Conservation (phyloP, 2,329 filamentous ascomycete genomes). For the Cladosporium sp. region DNA sequence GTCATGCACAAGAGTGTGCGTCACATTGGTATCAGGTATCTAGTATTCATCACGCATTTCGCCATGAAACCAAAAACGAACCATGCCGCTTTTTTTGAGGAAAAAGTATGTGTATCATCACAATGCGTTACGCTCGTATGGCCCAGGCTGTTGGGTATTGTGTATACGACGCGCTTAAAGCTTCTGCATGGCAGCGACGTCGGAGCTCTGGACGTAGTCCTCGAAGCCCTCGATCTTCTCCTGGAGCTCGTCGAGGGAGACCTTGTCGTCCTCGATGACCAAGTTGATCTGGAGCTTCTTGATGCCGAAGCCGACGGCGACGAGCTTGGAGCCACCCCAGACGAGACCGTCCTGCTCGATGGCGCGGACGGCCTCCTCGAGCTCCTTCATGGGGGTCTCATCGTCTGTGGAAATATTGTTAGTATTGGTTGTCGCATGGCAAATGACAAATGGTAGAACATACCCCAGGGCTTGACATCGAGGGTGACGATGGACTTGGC, state of each 20-base stretch:
- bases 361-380: constrained; percentile 74
- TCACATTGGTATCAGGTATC: constrained; percentile 13
- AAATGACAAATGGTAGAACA: constrained; percentile 30
- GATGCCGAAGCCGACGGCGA: constrained; percentile 93
- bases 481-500: constrained; percentile 96
- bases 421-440: not conserved
- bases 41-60: constrained; percentile 13
- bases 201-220: constrained; percentile 93
- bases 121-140: constrained; percentile 4
- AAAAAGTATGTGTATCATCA: not conserved
- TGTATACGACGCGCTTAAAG: constrained; percentile 55
- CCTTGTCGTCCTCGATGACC: constrained; percentile 94
- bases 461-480: constrained; percentile 99
- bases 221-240: constrained; percentile 80
- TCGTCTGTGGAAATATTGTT: constrained; percentile 54
- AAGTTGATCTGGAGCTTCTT: constrained; percentile 99
- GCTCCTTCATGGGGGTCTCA: constrained; percentile 82
- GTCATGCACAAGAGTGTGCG: constrained; percentile 9
- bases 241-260: constrained; percentile 82
- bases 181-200: constrained; percentile 89
- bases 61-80: constrained; percentile 12
- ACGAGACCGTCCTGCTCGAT: constrained; percentile 92
- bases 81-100: constrained; percentile 6
- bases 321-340: constrained; percentile 89
- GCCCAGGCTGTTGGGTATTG: constrained; percentile 1